A percentile compares a stretch with the other conserved stretches of the same genome.
Conservation (phyloP, 495 filamentous ascomycete species). For the Lophiotrema nucula region DNA sequence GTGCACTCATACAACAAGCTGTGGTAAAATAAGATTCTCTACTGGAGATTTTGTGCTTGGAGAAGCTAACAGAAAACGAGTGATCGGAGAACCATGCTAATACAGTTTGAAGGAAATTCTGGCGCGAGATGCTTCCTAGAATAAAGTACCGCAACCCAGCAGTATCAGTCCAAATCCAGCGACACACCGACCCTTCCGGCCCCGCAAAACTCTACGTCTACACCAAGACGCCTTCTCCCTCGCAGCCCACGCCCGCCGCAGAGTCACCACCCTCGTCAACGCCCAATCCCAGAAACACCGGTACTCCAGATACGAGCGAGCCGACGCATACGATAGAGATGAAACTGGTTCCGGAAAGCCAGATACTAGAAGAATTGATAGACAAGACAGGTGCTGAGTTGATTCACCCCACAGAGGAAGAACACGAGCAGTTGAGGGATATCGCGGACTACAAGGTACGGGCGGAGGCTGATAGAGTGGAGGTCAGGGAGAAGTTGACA, state of each 20-base stretch:
- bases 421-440: constrained; percentile 52
- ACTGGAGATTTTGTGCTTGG: neutral
- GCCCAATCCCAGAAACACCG: constrained; percentile 18
- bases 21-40: neutral
- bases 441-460: constrained; percentile 56
- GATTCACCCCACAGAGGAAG: constrained; percentile 62
- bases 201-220: constrained; percentile 71
- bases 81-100: neutral
- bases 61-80: neutral
- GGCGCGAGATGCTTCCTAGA: constrained; percentile 74
- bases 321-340: constrained; percentile 58
- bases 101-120: constrained; percentile 74
- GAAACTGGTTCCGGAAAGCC: constrained; percentile 56
- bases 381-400: constrained; percentile 64
- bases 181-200: constrained; percentile 54
- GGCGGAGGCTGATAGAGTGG: constrained; percentile 56
- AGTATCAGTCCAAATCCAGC: constrained; percentile 76
- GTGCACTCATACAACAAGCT: neutral
- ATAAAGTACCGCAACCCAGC: constrained; percentile 93
- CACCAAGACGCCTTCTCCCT: too few species aligned
- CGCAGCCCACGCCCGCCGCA: constrained; percentile 26
- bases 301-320: constrained; percentile 39
- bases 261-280: constrained; percentile 18
- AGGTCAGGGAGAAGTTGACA: constrained; percentile 58
- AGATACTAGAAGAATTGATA: constrained; percentile 70